Evolutionary conservation across 2,329 filamentous ascomycete genomes (phyloP), one percentile per base, ranked within the genome.

Genomic region (Escovopsis weberi): DNA sequence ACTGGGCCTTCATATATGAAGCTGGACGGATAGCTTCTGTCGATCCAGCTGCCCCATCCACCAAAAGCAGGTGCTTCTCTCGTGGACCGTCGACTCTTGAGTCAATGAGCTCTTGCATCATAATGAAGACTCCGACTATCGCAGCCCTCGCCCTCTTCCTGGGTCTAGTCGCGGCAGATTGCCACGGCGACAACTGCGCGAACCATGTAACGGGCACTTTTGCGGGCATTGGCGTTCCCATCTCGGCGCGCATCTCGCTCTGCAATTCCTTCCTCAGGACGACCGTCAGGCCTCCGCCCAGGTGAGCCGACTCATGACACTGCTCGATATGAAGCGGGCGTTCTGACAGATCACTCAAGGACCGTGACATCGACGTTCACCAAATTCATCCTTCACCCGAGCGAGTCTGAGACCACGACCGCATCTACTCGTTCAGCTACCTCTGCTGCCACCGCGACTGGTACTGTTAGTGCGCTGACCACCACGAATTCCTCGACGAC

Each of bases 131-230:
- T 23, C 10, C 12, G 15, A 37, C 18, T 12, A 15, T 38, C 26
- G 19, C 26, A 28, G 26, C 37, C 19, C n/a, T 38, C 11, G 26
- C 26, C 19, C 37, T 30, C 26, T 26, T 38, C 18, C 34, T 38
- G 11, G 34, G 28, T 33, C 37, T n/a, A 11, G 37, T 33, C 28
- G 48, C 35, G 6, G 39, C 32, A n/a, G 38, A 38, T 26, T 51
- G 48, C 43, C 33, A 35, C 23, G 42, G 41, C 33, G 49, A 48
- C 26, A 46, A 47, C 23, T 49, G 49, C 40, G 47, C 45, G 12
- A 49, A 44, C 33, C 47, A 50, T 36, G 48, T 53, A 15, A 50
- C 49, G 28, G 45, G 45, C 4, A 47, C 43, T 9, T 45, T 35
- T 33, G 23, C 39, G 26, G 45, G 39, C 33, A 45, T 45, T 40